Percentiles rank a stretch among this genome's conserved stretches.
These are phyloP conservation scores for Lathyrus oleraceus DNA, from an alignment of 306 rosid species.

Conservation along the genomic window DNA sequence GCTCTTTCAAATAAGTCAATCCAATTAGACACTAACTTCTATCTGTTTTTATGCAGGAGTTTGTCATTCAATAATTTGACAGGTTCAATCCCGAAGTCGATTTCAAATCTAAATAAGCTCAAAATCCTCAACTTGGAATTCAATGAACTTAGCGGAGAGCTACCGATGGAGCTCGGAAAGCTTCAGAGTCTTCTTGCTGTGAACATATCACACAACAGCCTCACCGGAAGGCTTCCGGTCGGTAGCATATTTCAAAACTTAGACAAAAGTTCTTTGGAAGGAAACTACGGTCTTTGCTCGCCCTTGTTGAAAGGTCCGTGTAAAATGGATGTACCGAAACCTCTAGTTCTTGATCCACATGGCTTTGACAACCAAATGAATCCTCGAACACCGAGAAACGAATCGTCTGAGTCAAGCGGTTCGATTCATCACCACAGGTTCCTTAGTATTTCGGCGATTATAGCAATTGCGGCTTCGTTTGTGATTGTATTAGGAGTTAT, in stretches of 20 bases:
- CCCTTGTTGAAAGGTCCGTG: slow-evolving; percentile 91
- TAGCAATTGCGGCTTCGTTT: slow-evolving; percentile 76
- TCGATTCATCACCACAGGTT: slow-evolving; percentile 54
- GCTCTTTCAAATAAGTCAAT: not conserved
- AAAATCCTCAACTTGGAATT: slow-evolving; percentile 73
- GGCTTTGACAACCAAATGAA: slow-evolving; percentile 61
- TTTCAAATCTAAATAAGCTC: slow-evolving; percentile 67
- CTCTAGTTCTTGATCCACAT: slow-evolving; percentile 87
- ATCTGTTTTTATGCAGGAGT: slow-evolving; percentile 57
- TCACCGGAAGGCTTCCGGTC: slow-evolving; percentile 83
- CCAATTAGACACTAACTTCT: slow-evolving; percentile 12
- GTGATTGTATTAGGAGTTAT: slow-evolving; percentile 70
- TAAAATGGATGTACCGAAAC: slow-evolving; percentile 80
- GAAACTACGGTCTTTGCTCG: slow-evolving; percentile 86
- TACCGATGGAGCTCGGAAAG: slow-evolving; percentile 84
- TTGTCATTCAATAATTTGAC: slow-evolving; percentile 74
- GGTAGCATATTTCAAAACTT: slow-evolving; percentile 67
- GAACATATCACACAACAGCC: slow-evolving; percentile 78
- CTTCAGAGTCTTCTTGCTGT: slow-evolving; percentile 79
- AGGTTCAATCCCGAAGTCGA: slow-evolving; percentile 70
- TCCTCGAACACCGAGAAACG: slow-evolving; percentile 41
- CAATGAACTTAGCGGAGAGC: slow-evolving; percentile 83
- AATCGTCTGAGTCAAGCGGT: slow-evolving; percentile 28
- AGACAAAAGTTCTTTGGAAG: slow-evolving; percentile 83
- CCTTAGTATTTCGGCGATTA: slow-evolving; percentile 77